Evolutionary conservation across 768 basidiomycete genomes (phyloP), one percentile per base, ranked within the genome.

Genomic region (Lentinula boryana): DNA sequence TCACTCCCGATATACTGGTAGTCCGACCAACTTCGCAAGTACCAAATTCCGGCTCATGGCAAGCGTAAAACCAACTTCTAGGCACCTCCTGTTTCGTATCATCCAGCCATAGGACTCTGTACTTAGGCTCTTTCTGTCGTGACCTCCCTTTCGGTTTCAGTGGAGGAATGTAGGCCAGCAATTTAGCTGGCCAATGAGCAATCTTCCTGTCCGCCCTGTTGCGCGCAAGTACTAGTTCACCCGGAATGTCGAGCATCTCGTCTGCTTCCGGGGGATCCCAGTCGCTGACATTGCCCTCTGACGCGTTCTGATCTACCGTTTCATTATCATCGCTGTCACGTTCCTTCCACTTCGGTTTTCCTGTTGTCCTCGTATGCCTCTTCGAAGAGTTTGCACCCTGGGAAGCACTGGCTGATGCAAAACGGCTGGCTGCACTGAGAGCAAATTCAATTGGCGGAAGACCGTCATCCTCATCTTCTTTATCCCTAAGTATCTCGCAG

Each of bases 131-230:
- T 53, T 69, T 66, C 18, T 44, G 49, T 60, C 78, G 76, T 41
- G 71, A 68, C n/a, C 70, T 66, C 18, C 49, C 68, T 2, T 71
- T 69, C 27, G 71, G 72, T 51, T 66, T 73, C 4, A 84, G 78
- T 23, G 50, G 21, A 12, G 77, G 75, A 23, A 82, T 60, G 65
- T 85, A 89, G 0, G 66, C 73, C 9, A 85, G 65, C 43, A 92
- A 72, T 67, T 74, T 75, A 1, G 86, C 90, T 2, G 90, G 88
- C 90, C 90, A 93, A 65, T 85, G 86, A 15, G 69, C 65, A 4
- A 66, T 63, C 5, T 68, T 68, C n/a, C 65, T 66, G 21, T 64
- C 67, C 58, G 71, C 71, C 46, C 64, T 71, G 2, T 78, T 80
- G 23, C 74, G 68, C 5, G 86, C 85, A 12, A 91, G 74, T 2